Evolutionary conservation across 2,329 filamentous ascomycete species (phyloP).

Genomic region (Paracoccidioides brasiliensis): DNA sequence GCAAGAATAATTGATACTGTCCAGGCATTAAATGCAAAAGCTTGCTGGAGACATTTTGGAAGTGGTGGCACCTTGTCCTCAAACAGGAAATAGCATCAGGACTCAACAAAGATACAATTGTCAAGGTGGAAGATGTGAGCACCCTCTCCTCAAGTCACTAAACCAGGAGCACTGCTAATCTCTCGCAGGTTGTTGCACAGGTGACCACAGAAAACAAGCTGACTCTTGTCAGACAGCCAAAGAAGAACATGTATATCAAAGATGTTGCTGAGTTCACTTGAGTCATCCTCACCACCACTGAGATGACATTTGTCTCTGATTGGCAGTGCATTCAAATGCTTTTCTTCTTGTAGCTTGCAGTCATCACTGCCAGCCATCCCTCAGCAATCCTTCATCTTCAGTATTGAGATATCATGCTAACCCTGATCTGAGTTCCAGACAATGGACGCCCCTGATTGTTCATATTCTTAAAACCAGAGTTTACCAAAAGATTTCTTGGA

Average conservation of each 20-base stretch:
- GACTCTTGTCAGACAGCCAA: conserved; percentile 10
- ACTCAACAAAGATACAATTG: conserved; percentile 10
- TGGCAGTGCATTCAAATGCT: conserved; percentile 17
- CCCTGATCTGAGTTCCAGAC: conserved; percentile 18
- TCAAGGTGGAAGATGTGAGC: conserved; percentile 7
- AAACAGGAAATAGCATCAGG: conserved; percentile 9
- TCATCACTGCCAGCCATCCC: conserved; percentile 15
- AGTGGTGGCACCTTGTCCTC: conserved; percentile 13
- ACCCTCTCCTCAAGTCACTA: not conserved
- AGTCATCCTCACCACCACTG: conserved; percentile 18
- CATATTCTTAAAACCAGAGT: conserved; percentile 16
- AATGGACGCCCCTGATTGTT: conserved; percentile 11
- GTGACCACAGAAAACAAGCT: conserved; percentile 13
- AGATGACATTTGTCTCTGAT: conserved; percentile 20
- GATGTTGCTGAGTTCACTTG: conserved; percentile 20
- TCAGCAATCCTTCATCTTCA: conserved; percentile 14
- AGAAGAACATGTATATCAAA: conserved; percentile 22
- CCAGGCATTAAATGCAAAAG: conserved; percentile 11
- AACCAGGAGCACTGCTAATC: not conserved
- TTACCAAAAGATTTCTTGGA: conserved; percentile 17
- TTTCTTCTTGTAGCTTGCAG: conserved; percentile 18
- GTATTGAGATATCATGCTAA: conserved; percentile 16
- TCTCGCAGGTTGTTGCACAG: not conserved
- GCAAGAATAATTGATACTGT: conserved; percentile 10
- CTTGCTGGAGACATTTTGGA: conserved; percentile 14